Evolutionary conservation across 768 basidiomycete genomes (phyloP).

Genomic region (Calocybe cyanea): DNA sequence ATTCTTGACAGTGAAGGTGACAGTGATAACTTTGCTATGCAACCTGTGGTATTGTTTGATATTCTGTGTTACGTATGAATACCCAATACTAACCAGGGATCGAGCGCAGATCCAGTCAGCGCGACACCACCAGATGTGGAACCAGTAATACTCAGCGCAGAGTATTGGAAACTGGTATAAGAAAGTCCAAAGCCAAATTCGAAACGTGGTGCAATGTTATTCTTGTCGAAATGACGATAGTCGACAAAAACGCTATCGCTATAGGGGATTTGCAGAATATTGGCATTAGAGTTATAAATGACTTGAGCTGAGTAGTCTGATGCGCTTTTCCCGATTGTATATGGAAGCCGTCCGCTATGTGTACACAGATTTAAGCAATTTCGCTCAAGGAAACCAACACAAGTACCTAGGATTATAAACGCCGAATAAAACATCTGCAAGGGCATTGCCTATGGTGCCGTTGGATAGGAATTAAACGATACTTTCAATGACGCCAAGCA

Average conservation of each 20-base stretch:
- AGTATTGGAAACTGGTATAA: slow-evolving; percentile 56
- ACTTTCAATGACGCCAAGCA: no score
- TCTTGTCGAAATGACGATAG: slow-evolving; percentile 54
- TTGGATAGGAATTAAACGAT: no score
- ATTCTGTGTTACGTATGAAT: not conserved
- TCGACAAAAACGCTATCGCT: slow-evolving; percentile 56
- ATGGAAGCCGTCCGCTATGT: slow-evolving; percentile 39
- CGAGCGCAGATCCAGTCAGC: slow-evolving; percentile 46
- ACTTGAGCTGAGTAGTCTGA: slow-evolving; percentile 58
- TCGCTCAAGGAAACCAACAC: not conserved
- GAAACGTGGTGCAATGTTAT: slow-evolving; percentile 42
- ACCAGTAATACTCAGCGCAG: slow-evolving; percentile 37
- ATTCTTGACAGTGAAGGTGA: slow-evolving; percentile 51
- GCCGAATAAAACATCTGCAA: slow-evolving; percentile 59
- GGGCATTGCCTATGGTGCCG: slow-evolving; percentile 39
- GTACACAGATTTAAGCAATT: not conserved
- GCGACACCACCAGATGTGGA: slow-evolving; percentile 39
- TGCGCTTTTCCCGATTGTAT: slow-evolving; percentile 50
- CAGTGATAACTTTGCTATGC: slow-evolving; percentile 48
- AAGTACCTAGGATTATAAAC: slow-evolving; percentile 53
- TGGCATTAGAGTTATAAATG: slow-evolving; percentile 29
- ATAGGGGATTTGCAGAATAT: slow-evolving; percentile 49
- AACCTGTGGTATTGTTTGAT: slow-evolving; percentile 29
- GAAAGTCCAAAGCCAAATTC: slow-evolving; percentile 51
- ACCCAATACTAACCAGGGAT: slow-evolving; percentile 37